Conservation (phyloP, 176 grass and related monocot species). For the Secale cereale region DNA sequence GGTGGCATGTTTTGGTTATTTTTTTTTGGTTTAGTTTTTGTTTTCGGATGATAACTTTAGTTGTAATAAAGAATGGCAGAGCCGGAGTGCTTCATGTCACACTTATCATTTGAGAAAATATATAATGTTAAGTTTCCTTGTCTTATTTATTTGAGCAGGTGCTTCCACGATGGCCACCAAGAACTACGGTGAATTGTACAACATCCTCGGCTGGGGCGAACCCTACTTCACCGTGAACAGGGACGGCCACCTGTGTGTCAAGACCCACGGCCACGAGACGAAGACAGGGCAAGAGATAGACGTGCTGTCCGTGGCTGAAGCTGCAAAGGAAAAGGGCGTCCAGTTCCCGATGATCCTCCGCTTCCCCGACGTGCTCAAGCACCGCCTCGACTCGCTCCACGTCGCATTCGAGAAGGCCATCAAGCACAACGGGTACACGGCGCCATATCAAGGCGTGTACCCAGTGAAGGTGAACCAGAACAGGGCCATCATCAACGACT, state of each 20-base stretch:
- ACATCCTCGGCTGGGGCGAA: constrained; percentile 25
- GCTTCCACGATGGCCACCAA: neutral
- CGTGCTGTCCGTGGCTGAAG: neutral
- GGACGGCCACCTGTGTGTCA: constrained; percentile 17
- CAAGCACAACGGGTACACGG: neutral
- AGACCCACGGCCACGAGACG: neutral
- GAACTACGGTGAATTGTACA: constrained; percentile 21
- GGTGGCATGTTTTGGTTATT: too few species aligned
- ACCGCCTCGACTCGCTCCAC: constrained; percentile 20
- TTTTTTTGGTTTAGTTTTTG: too few species aligned
- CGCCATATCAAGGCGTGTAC: constrained; percentile 24
- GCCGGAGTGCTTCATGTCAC: too few species aligned
- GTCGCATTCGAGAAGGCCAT: constrained; percentile 12
- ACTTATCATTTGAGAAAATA: neutral
- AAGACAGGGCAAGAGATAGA: constrained; percentile 9
- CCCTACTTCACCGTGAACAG: constrained; percentile 28
- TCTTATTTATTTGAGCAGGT: neutral
- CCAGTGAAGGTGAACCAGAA: constrained; percentile 33
- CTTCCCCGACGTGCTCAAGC: constrained; percentile 28
- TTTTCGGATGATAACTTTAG: too few species aligned
- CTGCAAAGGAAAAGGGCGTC: neutral
- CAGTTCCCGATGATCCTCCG: constrained; percentile 33
- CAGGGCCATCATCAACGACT: constrained; percentile 1
- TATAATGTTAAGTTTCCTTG: neutral
- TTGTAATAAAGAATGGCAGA: too few species aligned